These are phyloP conservation scores for Podospora australis DNA, from an alignment of 495 filamentous ascomycete species.

Conservation along the genomic window DNA sequence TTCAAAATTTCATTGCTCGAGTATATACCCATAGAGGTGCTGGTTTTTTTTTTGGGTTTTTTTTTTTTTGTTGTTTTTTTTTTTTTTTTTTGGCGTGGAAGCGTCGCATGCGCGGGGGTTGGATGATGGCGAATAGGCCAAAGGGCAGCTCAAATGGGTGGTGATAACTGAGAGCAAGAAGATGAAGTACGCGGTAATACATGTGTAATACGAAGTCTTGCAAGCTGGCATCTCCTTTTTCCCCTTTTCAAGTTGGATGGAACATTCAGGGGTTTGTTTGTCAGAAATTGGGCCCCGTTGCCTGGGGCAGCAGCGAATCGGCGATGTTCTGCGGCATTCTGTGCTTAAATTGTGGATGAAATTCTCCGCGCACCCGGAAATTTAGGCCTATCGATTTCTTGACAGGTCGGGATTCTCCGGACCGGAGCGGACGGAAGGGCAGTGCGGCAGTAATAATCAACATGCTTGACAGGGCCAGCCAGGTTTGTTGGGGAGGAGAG, in stretches of 20 bases:
- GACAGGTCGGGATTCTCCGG: slow-evolving; percentile 15
- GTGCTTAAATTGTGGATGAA: not conserved
- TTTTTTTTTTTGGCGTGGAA: too few species aligned
- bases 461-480: not conserved
- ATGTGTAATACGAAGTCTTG: not conserved
- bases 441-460: too few species aligned
- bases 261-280: slow-evolving; percentile 2
- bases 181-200: not conserved
- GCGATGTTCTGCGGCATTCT: slow-evolving; percentile 2
- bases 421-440: slow-evolving; percentile 7
- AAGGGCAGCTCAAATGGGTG: too few species aligned
- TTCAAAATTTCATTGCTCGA: too few species aligned
- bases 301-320: slow-evolving; percentile 1
- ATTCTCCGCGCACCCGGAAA: not conserved
- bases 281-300: not conserved
- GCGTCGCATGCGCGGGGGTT: too few species aligned
- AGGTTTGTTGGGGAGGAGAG: slow-evolving; percentile 8
- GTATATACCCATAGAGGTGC: too few species aligned
- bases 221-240: too few species aligned
- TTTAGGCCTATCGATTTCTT: not conserved
- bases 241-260: not conserved
- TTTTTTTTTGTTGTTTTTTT: too few species aligned
- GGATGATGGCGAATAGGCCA: too few species aligned
- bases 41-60: too few species aligned
- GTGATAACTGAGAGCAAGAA: too few species aligned